phyloP scores from a whole-genome alignment of 1,139 yeast species.

The Geotrichum citri-aurantii region DNA sequence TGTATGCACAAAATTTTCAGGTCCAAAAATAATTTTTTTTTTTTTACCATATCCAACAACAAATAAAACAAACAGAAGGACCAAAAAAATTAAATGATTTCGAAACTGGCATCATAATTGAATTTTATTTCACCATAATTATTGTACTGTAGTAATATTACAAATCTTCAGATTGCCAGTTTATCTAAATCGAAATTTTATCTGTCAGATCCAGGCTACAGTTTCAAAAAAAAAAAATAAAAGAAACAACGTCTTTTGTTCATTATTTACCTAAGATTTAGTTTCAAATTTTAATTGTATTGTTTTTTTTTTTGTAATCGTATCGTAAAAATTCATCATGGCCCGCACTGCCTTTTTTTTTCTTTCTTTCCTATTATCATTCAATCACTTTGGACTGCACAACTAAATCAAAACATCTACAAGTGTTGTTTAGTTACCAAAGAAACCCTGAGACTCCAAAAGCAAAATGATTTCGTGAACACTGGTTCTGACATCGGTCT shows the following conservation, averaged over 20 bases:
- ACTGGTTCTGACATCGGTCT: slow-evolving; percentile 51
- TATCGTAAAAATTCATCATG: neutral
- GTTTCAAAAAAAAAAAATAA: too few species aligned
- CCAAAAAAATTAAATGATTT: too few species aligned
- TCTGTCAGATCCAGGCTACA: too few species aligned
- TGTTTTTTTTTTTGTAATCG: neutral
- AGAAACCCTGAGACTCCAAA: slow-evolving; percentile 78
- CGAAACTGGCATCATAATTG: neutral
- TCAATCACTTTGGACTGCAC: too few species aligned
- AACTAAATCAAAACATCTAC: neutral
- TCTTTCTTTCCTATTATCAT: neutral
- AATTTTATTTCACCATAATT: neutral
- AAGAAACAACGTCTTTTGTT: too few species aligned
- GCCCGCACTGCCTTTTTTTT: neutral
- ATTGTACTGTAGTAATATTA: too few species aligned
- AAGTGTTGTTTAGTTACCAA: slow-evolving; percentile 36
- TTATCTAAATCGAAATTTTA: too few species aligned
- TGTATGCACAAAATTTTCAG: too few species aligned
- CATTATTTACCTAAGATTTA: neutral
- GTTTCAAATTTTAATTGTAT: neutral
- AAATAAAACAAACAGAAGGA: too few species aligned
- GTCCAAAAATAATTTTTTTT: neutral
- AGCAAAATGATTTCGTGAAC: slow-evolving; percentile 65
- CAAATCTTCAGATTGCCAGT: too few species aligned
- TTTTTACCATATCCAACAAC: too few species aligned